Conservation (phyloP, 192 early-diverging fungal genomes). For the Coemansia brasiliensis region DNA sequence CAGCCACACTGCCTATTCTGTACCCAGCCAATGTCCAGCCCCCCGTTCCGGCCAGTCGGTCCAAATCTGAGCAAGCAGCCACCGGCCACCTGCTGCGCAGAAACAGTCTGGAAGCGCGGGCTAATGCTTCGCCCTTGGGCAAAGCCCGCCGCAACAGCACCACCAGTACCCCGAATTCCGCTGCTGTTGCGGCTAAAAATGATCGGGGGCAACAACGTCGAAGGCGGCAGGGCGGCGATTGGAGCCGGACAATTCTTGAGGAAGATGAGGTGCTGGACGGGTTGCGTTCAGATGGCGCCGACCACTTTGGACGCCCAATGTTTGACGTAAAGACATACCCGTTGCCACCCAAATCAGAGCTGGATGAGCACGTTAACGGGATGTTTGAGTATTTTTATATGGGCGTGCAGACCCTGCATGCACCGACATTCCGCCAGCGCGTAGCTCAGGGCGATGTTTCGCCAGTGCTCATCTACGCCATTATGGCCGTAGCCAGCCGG, state of each 20-base stretch:
- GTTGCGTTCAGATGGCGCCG: constrained; percentile 35
- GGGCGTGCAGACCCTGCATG: constrained; percentile 48
- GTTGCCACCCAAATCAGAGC: constrained; percentile 26
- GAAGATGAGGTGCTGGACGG: constrained; percentile 46
- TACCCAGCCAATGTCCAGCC: too few relatives aligned
- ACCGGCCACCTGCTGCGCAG: not conserved
- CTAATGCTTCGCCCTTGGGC: not conserved
- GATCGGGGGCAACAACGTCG: not conserved
- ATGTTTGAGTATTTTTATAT: constrained; percentile 57
- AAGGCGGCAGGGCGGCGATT: constrained; percentile 13
- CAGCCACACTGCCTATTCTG: not conserved
- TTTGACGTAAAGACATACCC: constrained; percentile 37
- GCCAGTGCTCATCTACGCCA: constrained; percentile 51
- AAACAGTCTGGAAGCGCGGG: constrained; percentile 3
- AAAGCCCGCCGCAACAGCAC: constrained; percentile 1
- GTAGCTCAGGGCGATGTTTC: constrained; percentile 28
- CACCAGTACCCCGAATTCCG: not conserved
- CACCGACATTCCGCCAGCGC: constrained; percentile 39
- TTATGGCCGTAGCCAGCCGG: constrained; percentile 53
- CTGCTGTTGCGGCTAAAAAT: not conserved
- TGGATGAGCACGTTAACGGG: constrained; percentile 51
- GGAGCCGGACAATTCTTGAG: constrained; percentile 27
- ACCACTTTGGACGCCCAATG: constrained; percentile 45
- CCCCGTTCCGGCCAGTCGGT: not conserved
- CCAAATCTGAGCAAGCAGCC: not conserved